A percentile compares a stretch with the other conserved stretches of the same genome.
phyloP scores from a whole-genome alignment of 2,329 filamentous ascomycete genomes.

The Colletotrichum liriopes region DNA sequence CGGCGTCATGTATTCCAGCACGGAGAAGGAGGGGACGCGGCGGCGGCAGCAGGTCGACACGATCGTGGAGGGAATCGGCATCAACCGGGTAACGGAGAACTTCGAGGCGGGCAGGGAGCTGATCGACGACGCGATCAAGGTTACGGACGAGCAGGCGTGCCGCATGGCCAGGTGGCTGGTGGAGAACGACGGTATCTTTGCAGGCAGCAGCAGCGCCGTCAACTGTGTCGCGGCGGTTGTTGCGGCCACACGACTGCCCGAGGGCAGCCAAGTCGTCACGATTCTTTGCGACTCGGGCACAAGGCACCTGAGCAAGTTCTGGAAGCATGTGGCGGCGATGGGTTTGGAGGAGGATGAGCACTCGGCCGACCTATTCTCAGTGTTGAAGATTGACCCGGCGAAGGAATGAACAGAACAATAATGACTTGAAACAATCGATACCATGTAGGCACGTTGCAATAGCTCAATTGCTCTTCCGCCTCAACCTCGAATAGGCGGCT shows the following conservation, averaged over 20 bases:
- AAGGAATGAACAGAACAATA: slow-evolving; percentile 17
- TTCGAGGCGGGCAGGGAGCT: slow-evolving; percentile 90
- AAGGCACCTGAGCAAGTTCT: slow-evolving; percentile 88
- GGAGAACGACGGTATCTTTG: slow-evolving; percentile 94
- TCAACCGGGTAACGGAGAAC: slow-evolving; percentile 95
- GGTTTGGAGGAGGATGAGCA: slow-evolving; percentile 74
- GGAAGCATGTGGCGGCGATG: slow-evolving; percentile 79
- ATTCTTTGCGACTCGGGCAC: slow-evolving; percentile 89
- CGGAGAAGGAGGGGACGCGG: slow-evolving; percentile 91
- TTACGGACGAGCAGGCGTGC: slow-evolving; percentile 90
- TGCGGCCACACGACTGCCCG: slow-evolving; percentile 74
- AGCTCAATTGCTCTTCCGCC: slow-evolving; percentile 5
- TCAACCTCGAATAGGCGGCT: slow-evolving; percentile 1
- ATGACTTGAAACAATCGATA: neutral
- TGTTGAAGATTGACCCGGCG: slow-evolving; percentile 61
- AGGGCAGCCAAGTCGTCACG: slow-evolving; percentile 80
- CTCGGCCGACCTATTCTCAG: slow-evolving; percentile 63
- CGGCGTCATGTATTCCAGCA: slow-evolving; percentile 94
- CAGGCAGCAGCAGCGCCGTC: slow-evolving; percentile 95
- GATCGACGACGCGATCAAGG: slow-evolving; percentile 90
- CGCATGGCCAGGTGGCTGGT: slow-evolving; percentile 97
- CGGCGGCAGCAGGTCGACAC: slow-evolving; percentile 93
- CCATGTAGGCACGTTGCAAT: slow-evolving; percentile 9
- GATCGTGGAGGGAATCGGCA: slow-evolving; percentile 95
- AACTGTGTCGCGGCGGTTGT: slow-evolving; percentile 89